Base-by-base conservation (phyloP, 2,329 filamentous ascomycete species). In the Fusarium sp. region DNA sequence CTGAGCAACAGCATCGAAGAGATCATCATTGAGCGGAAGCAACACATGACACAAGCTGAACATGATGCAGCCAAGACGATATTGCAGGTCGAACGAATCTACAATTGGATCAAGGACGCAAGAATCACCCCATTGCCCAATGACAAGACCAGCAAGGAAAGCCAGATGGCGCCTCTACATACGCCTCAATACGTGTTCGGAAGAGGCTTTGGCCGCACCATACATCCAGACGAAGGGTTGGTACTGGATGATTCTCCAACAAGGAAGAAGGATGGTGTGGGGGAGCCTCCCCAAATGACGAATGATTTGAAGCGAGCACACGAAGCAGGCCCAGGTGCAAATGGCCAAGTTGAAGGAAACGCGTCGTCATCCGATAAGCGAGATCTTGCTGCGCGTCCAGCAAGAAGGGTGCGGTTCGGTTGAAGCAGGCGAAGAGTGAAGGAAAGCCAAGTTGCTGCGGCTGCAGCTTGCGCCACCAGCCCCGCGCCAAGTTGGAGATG, bases 1-100 rank as follows among this genome's bases (percentile, higher is more conserved):
- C 84, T 98, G 7, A 89, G 89, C 64, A 91, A 91, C 67, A 97
- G 94, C 11, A 90, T 98, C 11, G 96, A 98, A 79, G 94, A 98
- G 81, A 90, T 92, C 18, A 96, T 98, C 78, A 86, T 97, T 6
- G 87, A 92, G 68, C 89, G 94, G 6, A 88, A 93, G 52, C 88
- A 91, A 74, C 87, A 91, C 37, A 96, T 98, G 94, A 94, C 92
- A 1, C 90, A 91, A 66, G 88, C 88, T 3, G 90, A 92, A 76
- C 89, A 91, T 70, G 85, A 86, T 56, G 85, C 84, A 63, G 86
- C 87, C 72, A 90, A 88, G 76, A 86, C 84, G 6, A 86, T 92
- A n/a, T 79, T 92, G 6, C 90, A 92, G 69, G 88, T 91, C 75
- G 80, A 84, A 25, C 84, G 85, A 1, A 88, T 92, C 59, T 90